These are phyloP conservation scores for Domatiomyces globalis DNA, from an alignment of 2,329 filamentous ascomycete genomes.

Conservation along the genomic window DNA sequence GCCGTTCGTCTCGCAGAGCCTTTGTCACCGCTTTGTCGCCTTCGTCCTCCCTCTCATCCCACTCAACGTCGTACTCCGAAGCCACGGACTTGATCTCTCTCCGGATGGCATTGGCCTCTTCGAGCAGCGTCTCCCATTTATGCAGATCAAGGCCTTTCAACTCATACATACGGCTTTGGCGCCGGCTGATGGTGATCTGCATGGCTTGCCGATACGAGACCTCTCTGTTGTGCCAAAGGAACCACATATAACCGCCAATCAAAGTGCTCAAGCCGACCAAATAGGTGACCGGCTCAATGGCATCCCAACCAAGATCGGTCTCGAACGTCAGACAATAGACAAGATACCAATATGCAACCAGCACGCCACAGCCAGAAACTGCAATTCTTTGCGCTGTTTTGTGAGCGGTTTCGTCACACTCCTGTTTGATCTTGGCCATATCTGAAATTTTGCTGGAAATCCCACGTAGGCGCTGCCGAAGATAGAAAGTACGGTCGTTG, in stretches of 20 bases:
- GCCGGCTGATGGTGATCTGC: conserved; percentile 67
- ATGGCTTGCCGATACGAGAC: conserved; percentile 75
- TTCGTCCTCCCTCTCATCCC: conserved; percentile 65
- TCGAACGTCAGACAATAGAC: conserved; percentile 57
- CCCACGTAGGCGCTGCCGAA: conserved; percentile 61
- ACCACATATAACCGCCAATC: conserved; percentile 86
- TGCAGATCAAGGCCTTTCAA: conserved; percentile 59
- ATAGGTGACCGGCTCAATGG: conserved; percentile 83
- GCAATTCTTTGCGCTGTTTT: conserved; percentile 64
- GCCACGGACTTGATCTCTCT: conserved; percentile 69
- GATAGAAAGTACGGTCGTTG: conserved; percentile 77
- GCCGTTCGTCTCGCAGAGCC: conserved; percentile 37
- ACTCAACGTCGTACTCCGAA: conserved; percentile 78
- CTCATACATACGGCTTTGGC: conserved; percentile 65
- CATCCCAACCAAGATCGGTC: conserved; percentile 75
- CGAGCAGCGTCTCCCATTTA: conserved; percentile 63
- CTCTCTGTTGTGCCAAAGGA: conserved; percentile 81
- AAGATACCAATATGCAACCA: conserved; percentile 53
- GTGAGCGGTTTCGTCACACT: conserved; percentile 68
- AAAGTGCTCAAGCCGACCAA: conserved; percentile 72
- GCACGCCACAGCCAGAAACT: conserved; percentile 58
- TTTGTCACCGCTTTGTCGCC: conserved; percentile 46
- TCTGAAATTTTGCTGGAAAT: conserved; percentile 53
- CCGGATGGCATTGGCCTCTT: conserved; percentile 64
- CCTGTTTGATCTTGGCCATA: conserved; percentile 60